Base-by-base conservation (phyloP, 2,329 filamentous ascomycete genomes). In the Tolypocladium paradoxum region DNA sequence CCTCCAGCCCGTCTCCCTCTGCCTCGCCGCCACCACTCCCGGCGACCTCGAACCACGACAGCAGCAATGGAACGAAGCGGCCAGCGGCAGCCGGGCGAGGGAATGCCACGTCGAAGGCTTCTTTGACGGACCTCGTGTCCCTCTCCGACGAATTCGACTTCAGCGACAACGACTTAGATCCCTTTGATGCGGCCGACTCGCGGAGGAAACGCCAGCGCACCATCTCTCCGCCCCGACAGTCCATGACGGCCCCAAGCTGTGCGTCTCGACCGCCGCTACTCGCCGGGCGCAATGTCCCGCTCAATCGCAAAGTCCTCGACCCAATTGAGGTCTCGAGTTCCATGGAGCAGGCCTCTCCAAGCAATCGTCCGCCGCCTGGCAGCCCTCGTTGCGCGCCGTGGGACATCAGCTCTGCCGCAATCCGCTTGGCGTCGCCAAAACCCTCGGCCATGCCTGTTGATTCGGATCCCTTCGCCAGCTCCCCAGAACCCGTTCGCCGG, bases 241-340 rank as follows among this genome's bases (percentile, higher is more conserved):
- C 36, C 3, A 35, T 9, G n/a, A 18, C 38, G 38, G 8, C 22
- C 29, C 18, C 45, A 18, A 22, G 36, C 40, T 27, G 36, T 31
- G 35, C 22, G 20, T 36, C 48, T 47, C 24, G 38, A 37, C 40
- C 47, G 18, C 22, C 52, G 27, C 8, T 51, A 12, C 40, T 48
- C 18, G 33, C 20, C 18, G 12, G 31, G 9, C 45, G 45, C 29
- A n/a, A 24, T 36, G 46, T 33, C 11, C 22, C 29, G 11, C 33
- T 16, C 33, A 46, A 12, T 9, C 45, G 48, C 6, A 9, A 48
- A 3, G 53, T 49, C 2, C 33, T 56, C 20, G 66, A 68, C 2
- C 55, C 61, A 2, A 73, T 73, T 8, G 69, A 72, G 27, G 62
- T 68, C 2, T 69, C 69, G 0, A 73, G 70, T 53, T 70, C 71